phyloP scores from a whole-genome alignment of 1,284 basidiomycete genomes.

The Trichosporon sp. region DNA sequence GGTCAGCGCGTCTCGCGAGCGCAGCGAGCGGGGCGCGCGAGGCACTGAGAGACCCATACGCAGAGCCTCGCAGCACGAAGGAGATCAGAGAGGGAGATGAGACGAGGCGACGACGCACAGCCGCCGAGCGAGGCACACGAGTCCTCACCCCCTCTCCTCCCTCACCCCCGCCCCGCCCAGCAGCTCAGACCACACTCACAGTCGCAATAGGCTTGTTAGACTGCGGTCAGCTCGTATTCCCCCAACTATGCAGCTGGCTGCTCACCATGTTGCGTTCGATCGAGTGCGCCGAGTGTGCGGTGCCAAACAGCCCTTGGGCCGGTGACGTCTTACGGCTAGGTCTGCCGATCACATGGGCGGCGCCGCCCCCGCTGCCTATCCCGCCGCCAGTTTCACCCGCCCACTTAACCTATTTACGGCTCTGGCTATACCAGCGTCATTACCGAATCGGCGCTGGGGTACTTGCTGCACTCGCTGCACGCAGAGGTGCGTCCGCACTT shows the following conservation, averaged over 20 bases:
- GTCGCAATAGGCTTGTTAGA: conserved; percentile 5
- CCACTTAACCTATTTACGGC: not conserved
- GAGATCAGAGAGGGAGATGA: not conserved
- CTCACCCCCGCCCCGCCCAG: not conserved
- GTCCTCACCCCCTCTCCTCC: not conserved
- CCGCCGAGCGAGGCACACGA: not conserved
- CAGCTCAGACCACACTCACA: not conserved
- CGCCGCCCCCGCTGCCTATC: too few species aligned
- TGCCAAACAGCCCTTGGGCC: not conserved
- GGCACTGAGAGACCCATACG: too few species aligned
- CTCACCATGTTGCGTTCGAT: not conserved
- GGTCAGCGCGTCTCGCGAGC: not conserved
- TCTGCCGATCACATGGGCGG: not conserved
- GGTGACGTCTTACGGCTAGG: not conserved
- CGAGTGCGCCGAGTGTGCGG: not conserved
- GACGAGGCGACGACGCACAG: not conserved
- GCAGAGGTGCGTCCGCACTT: too few species aligned
- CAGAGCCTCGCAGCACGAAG: not conserved
- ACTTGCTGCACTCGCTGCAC: too few species aligned
- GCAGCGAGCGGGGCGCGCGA: too few species aligned
- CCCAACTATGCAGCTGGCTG: not conserved
- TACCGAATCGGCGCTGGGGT: too few species aligned
- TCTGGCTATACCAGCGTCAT: not conserved
- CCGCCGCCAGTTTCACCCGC: not conserved
- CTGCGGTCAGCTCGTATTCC: not conserved